phyloP scores from a whole-genome alignment of 306 rosid genomes.

The Lathyrus aphaca region DNA sequence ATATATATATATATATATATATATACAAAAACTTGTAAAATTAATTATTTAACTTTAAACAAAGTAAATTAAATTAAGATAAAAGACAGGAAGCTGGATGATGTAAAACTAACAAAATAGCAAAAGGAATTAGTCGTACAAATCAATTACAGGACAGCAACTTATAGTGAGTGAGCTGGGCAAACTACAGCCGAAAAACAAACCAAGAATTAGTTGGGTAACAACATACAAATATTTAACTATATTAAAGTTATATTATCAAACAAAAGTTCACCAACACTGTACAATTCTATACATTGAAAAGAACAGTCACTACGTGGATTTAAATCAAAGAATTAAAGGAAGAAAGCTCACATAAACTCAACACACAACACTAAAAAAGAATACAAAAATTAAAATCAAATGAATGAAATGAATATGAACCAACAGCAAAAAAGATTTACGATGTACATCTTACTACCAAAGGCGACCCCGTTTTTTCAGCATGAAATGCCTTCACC shows the following conservation, averaged over 20 bases:
- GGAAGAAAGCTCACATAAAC: constrained; percentile 41
- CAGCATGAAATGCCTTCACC: constrained; percentile 78
- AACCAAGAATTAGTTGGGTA: neutral
- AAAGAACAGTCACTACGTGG: constrained; percentile 39
- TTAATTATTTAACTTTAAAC: too few relatives aligned
- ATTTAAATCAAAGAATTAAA: constrained; percentile 57
- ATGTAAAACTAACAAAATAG: neutral
- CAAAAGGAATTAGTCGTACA: neutral
- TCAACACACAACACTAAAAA: constrained; percentile 42
- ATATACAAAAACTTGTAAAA: too few relatives aligned
- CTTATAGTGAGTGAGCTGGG: neutral
- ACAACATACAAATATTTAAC: neutral
- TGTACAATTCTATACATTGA: constrained; percentile 60
- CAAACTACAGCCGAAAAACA: neutral
- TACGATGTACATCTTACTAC: constrained; percentile 57
- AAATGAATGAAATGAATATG: constrained; percentile 74
- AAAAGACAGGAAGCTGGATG: neutral
- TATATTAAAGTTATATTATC: neutral
- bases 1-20: too few relatives aligned
- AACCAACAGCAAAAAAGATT: constrained; percentile 41
- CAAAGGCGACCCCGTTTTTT: constrained; percentile 50
- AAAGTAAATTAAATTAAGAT: too few relatives aligned
- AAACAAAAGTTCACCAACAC: constrained; percentile 9
- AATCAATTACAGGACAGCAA: neutral
- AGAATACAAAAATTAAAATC: constrained; percentile 39